A percentile compares a stretch with the other conserved stretches of the same genome.
Evolutionary conservation across 345 rosid genomes (phyloP).

Genomic region (Lagerstroemia speciosa): DNA sequence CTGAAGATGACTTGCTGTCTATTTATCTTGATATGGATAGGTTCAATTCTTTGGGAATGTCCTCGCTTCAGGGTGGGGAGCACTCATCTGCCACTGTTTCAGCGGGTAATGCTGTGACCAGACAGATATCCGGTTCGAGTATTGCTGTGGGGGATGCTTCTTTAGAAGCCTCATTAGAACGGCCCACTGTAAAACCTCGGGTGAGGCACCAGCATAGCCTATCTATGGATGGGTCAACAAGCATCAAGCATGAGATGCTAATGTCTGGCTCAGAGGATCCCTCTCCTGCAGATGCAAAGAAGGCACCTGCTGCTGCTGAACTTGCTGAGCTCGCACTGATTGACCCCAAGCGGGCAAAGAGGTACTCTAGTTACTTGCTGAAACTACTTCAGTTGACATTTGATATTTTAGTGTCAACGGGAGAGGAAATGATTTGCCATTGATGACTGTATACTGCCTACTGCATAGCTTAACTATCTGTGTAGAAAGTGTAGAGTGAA

Average conservation of each 20-base stretch:
- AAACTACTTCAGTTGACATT: neutral
- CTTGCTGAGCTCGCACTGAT: slow-evolving; percentile 96
- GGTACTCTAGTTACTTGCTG: slow-evolving; percentile 30
- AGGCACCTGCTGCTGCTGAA: slow-evolving; percentile 81
- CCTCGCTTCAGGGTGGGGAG: slow-evolving; percentile 57
- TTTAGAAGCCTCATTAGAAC: slow-evolving; percentile 21
- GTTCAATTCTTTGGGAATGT: slow-evolving; percentile 63
- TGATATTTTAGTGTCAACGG: neutral
- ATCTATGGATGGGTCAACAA: slow-evolving; percentile 82
- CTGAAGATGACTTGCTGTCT: slow-evolving; percentile 72
- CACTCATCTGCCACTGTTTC: slow-evolving; percentile 18
- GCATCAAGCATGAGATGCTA: slow-evolving; percentile 75
- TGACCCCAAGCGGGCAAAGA: slow-evolving; percentile 96
- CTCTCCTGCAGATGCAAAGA: slow-evolving; percentile 53
- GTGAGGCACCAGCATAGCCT: slow-evolving; percentile 89
- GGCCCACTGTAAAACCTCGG: slow-evolving; percentile 63
- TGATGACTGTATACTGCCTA: neutral
- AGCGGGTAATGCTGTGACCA: slow-evolving; percentile 13
- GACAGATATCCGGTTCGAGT: slow-evolving; percentile 11
- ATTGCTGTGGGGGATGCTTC: slow-evolving; percentile 12
- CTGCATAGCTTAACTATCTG: neutral
- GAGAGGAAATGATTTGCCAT: neutral
- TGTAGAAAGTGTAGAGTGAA: neutral
- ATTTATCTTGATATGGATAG: slow-evolving; percentile 92
- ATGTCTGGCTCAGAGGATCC: slow-evolving; percentile 56